A percentile compares a stretch with the other conserved stretches of the same genome.
Conservation (phyloP, 2,329 filamentous ascomycete species). For the Curvularia sp. region DNA sequence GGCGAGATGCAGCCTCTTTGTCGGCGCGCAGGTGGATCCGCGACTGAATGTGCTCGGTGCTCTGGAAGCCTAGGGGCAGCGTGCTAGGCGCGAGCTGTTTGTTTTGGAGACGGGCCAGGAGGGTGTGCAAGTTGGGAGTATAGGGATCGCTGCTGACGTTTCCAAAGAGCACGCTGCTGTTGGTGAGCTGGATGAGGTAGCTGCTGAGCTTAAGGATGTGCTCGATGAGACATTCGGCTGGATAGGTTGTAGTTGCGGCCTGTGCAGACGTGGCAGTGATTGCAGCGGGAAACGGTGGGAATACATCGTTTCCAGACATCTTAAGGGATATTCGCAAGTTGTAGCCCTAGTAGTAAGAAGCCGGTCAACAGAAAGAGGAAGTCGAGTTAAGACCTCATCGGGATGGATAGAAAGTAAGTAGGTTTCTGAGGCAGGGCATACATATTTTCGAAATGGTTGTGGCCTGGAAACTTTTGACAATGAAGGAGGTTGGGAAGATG, state of each 20-base stretch:
- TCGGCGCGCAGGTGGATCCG: conserved; percentile 45
- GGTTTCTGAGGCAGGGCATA: background rate
- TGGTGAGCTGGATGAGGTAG: conserved; percentile 22
- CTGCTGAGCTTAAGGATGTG: conserved; percentile 28
- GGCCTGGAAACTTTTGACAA: conserved; percentile 4
- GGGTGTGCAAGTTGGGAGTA: conserved; percentile 40
- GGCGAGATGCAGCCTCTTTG: conserved; percentile 55
- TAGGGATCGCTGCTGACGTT: conserved; percentile 19
- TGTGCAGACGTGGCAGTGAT: conserved; percentile 26
- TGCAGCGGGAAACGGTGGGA: conserved; percentile 24
- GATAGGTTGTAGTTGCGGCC: conserved; percentile 8
- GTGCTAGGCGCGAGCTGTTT: conserved; percentile 31
- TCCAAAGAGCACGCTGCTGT: conserved; percentile 22
- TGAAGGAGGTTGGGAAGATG: conserved; percentile 18
- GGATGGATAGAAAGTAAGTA: background rate
- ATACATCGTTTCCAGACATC: conserved; percentile 14
- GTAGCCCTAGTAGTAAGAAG: background rate
- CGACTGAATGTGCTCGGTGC: conserved; percentile 9
- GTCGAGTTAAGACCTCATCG: background rate
- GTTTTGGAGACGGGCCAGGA: conserved; percentile 47
- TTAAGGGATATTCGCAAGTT: background rate
- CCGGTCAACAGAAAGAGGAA: background rate
- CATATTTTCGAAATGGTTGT: conserved; percentile 1
- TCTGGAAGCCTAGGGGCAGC: conserved; percentile 23
- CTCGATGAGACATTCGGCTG: conserved; percentile 27